Percentiles rank a stretch among this genome's conserved stretches.
Evolutionary conservation across 768 basidiomycete species (phyloP).

Genomic region (Lentinula lateritia): DNA sequence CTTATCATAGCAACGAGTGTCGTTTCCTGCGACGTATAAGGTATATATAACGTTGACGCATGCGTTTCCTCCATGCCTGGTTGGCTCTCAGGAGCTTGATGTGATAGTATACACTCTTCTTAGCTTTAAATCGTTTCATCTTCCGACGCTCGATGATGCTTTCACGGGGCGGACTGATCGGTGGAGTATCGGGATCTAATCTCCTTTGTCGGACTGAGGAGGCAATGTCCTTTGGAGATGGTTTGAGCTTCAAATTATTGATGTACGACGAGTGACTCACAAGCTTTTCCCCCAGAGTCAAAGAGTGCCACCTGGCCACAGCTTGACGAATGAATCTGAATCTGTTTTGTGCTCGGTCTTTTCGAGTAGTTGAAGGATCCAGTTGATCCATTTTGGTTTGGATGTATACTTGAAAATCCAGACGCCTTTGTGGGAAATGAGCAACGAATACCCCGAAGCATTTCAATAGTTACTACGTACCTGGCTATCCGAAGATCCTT

Average conservation of each 20-base stretch:
- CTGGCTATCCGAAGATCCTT: neutral
- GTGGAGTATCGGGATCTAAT: neutral
- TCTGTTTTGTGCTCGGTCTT: neutral
- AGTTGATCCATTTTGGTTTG: neutral
- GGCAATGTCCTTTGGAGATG: neutral
- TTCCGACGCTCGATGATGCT: neutral
- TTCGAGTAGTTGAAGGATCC: neutral
- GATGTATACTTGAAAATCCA: neutral
- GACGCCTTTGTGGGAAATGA: neutral
- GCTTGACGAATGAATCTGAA: neutral
- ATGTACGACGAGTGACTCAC: neutral
- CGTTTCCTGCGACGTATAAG: neutral
- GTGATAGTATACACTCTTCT: neutral
- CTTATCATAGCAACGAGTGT: neutral
- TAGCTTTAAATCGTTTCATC: neutral
- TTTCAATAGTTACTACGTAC: neutral
- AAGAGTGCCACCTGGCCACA: neutral
- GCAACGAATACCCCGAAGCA: neutral
- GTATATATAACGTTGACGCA: neutral
- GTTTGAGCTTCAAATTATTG: neutral
- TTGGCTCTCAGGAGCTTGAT: neutral
- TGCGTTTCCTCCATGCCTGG: neutral
- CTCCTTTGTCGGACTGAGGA: neutral
- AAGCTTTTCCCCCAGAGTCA: neutral
- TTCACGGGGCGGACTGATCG: neutral